phyloP scores from a whole-genome alignment of 1,284 basidiomycete genomes.

The Xanthoconium separans region DNA sequence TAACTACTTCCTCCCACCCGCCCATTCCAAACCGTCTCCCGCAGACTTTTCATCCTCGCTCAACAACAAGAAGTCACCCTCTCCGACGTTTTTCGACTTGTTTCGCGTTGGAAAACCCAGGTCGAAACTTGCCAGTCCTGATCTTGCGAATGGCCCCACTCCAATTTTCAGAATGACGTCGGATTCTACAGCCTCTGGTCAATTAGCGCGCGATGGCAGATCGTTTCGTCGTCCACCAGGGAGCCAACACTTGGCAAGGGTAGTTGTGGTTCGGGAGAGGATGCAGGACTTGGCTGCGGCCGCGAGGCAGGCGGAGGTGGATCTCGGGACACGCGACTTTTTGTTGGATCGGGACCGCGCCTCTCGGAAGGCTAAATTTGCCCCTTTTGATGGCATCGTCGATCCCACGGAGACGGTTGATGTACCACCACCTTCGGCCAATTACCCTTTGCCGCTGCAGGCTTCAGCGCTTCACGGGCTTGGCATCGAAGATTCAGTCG shows the following conservation, averaged over 20 bases:
- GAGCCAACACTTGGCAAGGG: constrained; percentile 47
- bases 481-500: constrained; percentile 67
- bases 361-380: constrained; percentile 27
- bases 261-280: constrained; percentile 78
- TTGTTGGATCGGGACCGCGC: constrained; percentile 32
- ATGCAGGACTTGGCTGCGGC: constrained; percentile 67
- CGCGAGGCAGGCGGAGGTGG: constrained; percentile 69
- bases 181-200: constrained; percentile 51
- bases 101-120: constrained; percentile 66
- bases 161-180: constrained; percentile 63
- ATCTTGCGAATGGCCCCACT: constrained; percentile 38
- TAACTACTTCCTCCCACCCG: constrained; percentile 81
- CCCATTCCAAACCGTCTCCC: constrained; percentile 73
- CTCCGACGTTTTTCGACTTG: constrained; percentile 66
- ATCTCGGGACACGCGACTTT: constrained; percentile 55
- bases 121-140: constrained; percentile 58
- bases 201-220: constrained; percentile 36
- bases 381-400: constrained; percentile 53
- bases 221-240: constrained; percentile 37
- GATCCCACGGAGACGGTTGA: constrained; percentile 82
- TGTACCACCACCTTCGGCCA: constrained; percentile 59
- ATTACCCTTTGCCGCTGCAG: constrained; percentile 71
- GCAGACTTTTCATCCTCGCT: constrained; percentile 50
- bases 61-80: constrained; percentile 42
- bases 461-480: constrained; percentile 66